A percentile compares a stretch with the other conserved stretches of the same genome.
Evolutionary conservation across 352 stramenopile species (phyloP).

Genomic region (Pythium chondricola): DNA sequence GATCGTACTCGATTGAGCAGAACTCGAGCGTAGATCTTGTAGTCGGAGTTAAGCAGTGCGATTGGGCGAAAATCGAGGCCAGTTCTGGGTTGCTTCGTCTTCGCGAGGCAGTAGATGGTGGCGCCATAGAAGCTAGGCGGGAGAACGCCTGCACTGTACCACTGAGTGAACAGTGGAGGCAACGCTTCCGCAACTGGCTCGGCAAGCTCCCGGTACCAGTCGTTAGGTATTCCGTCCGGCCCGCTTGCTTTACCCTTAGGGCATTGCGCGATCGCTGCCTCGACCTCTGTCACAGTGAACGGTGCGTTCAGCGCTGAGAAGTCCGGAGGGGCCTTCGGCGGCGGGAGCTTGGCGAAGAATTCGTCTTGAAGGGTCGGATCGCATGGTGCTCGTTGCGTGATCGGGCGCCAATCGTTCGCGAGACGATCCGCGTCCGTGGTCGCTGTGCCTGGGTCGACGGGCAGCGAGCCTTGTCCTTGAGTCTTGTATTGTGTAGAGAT

Average conservation of each 20-base stretch:
- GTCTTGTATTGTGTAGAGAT: background rate
- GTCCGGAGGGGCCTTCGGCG: background rate
- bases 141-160: background rate
- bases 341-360: background rate
- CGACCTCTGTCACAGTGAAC: background rate
- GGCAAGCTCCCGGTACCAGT: conserved; percentile 1
- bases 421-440: background rate
- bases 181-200: background rate
- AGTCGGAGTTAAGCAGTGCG: conserved; percentile 9
- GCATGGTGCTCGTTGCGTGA: background rate
- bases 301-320: background rate
- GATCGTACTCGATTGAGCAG: background rate
- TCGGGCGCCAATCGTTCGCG: background rate
- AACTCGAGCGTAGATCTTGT: conserved; percentile 12
- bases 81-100: background rate
- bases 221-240: conserved; percentile 1
- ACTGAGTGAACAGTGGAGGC: background rate
- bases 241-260: background rate
- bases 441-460: no score
- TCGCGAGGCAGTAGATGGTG: background rate
- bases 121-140: background rate
- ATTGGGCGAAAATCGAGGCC: conserved; percentile 11
- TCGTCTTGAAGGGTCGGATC: background rate
- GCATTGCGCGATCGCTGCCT: background rate
- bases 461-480: background rate